phyloP scores from a whole-genome alignment of 2,329 filamentous ascomycete genomes.

The Tolypocladium capitatum region DNA sequence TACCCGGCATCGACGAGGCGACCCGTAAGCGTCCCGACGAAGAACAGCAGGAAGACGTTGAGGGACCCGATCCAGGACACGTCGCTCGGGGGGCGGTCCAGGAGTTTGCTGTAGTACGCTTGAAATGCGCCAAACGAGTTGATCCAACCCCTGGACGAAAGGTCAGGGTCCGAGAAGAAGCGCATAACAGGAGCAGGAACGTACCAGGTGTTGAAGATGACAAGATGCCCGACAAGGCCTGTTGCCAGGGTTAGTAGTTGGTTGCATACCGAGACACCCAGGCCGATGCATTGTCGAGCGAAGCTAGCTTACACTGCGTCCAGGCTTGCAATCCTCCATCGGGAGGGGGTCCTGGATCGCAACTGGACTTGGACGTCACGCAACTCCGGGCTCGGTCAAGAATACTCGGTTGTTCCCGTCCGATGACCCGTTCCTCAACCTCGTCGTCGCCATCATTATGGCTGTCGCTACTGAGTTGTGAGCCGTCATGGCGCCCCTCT shows the following conservation, averaged over 20 bases:
- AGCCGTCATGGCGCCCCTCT: no score
- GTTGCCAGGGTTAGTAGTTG: no score
- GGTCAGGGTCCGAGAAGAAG: not conserved
- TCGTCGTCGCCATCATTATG: not conserved
- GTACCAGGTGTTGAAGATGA: conserved; percentile 37
- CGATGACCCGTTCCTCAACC: conserved; percentile 2
- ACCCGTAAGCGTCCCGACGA: conserved; percentile 27
- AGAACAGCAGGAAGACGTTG: conserved; percentile 30
- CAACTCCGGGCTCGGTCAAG: conserved; percentile 26
- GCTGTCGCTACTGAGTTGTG: no score
- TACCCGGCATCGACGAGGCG: conserved; percentile 30
- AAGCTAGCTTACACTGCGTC: conserved; percentile 23
- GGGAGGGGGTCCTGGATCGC: conserved; percentile 33
- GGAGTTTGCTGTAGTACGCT: conserved; percentile 31
- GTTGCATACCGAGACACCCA: no score
- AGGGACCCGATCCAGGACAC: conserved; percentile 27
- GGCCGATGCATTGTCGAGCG: not conserved
- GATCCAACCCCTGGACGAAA: conserved; percentile 30
- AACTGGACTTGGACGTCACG: conserved; percentile 25
- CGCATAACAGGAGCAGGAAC: not conserved
- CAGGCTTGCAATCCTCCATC: conserved; percentile 37
- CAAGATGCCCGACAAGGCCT: conserved; percentile 23
- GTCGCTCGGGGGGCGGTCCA: conserved; percentile 27
- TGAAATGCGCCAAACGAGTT: conserved; percentile 45
- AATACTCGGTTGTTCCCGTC: conserved; percentile 7